Conservation (phyloP, 495 filamentous ascomycete genomes). For the Corynascus novoguineensis region DNA sequence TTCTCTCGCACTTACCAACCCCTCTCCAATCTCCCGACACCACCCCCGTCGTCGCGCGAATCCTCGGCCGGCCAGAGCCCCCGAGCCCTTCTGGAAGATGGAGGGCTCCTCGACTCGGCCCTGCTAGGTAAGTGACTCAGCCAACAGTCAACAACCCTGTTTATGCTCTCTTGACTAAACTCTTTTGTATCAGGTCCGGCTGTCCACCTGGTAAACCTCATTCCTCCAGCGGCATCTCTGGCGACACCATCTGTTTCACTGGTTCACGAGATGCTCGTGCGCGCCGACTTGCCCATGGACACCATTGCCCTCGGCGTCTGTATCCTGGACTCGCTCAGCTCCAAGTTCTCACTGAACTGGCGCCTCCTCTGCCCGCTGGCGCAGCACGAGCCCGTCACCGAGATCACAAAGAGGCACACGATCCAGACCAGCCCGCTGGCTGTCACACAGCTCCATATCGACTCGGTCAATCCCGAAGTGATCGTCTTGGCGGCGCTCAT, state of each 20-base stretch:
- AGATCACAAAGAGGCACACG: conserved; percentile 41
- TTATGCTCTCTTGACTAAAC: not conserved
- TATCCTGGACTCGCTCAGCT: conserved; percentile 51
- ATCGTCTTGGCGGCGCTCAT: conserved; percentile 47
- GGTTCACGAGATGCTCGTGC: conserved; percentile 48
- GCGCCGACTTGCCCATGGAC: conserved; percentile 45
- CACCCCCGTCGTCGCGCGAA: conserved; percentile 47
- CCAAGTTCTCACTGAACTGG: conserved; percentile 51
- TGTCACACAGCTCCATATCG: conserved; percentile 43
- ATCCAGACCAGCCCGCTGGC: conserved; percentile 32
- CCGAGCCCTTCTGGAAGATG: conserved; percentile 38
- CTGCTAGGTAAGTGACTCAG: conserved; percentile 40
- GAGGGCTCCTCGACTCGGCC: conserved; percentile 35
- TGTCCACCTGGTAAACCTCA: conserved; percentile 50
- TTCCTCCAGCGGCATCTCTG: conserved; percentile 49
- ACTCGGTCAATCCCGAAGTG: conserved; percentile 49
- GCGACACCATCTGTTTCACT: conserved; percentile 43
- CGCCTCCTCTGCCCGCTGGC: conserved; percentile 44
- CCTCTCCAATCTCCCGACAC: conserved; percentile 56
- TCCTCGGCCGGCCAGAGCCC: conserved; percentile 39
- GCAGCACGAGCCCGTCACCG: conserved; percentile 10
- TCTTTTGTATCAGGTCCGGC: conserved; percentile 41
- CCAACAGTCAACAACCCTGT: not conserved
- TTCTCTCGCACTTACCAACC: conserved; percentile 54
- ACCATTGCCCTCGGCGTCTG: conserved; percentile 50